Percentiles rank a stretch among this genome's conserved stretches.
phyloP scores from a whole-genome alignment of 106 monocot genomes.

The Xerophyta viscosa region DNA sequence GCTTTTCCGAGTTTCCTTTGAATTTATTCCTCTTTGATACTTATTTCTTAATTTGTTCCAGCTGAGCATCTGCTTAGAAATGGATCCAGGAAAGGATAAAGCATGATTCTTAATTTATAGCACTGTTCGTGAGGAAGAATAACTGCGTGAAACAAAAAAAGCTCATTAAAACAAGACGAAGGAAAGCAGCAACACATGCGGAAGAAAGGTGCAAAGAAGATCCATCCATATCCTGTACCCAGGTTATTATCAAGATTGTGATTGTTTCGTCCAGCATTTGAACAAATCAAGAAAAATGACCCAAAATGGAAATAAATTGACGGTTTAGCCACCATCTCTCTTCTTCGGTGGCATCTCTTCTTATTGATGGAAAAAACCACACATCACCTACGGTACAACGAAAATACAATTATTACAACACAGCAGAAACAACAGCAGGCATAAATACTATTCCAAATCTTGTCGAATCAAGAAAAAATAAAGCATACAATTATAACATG shows the following conservation, averaged over 20 bases:
- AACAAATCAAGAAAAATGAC: too few relatives aligned
- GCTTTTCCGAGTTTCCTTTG: too few relatives aligned
- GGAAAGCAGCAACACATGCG: background rate
- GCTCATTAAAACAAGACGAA: background rate
- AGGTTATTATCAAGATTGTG: background rate
- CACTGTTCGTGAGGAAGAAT: slow-evolving; percentile 63
- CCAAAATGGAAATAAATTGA: too few relatives aligned
- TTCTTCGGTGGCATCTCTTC: too few relatives aligned
- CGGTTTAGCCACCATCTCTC: too few relatives aligned
- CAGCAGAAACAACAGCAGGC: too few relatives aligned
- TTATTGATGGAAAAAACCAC: too few relatives aligned
- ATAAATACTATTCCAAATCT: too few relatives aligned
- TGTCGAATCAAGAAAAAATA: too few relatives aligned
- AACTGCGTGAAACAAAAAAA: background rate
- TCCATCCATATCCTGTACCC: background rate
- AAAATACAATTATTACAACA: too few relatives aligned
- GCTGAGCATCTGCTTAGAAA: slow-evolving; percentile 72
- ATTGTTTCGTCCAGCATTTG: background rate
- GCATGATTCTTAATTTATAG: slow-evolving; percentile 94
- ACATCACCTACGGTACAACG: too few relatives aligned
- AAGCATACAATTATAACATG: too few relatives aligned
- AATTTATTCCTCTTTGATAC: background rate
- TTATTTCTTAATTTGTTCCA: slow-evolving; percentile 14
- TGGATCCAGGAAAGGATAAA: slow-evolving; percentile 50
- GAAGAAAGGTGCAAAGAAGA: background rate